These are phyloP conservation scores for Vigna radiata DNA, from an alignment of 306 rosid species.

Conservation along the genomic window DNA sequence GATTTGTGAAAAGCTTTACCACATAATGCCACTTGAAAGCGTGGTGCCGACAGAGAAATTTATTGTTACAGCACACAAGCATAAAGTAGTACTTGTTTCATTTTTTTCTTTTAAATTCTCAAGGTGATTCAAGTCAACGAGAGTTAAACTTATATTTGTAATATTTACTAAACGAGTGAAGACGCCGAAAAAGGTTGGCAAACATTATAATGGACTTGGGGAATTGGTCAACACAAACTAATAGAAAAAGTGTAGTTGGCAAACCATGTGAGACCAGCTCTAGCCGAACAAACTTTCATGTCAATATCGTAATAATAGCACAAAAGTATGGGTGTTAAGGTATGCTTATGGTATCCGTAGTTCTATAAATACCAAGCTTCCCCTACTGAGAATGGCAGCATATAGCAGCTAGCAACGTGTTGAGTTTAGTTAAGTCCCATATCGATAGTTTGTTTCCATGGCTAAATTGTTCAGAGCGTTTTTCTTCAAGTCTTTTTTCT, in stretches of 20 bases:
- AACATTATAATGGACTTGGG: neutral
- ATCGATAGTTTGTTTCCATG: neutral
- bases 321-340: conserved; percentile 36
- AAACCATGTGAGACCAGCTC: conserved; percentile 31
- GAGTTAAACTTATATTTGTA: neutral
- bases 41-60: conserved; percentile 24
- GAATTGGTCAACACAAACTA: conserved; percentile 37
- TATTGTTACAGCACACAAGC: neutral
- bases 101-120: neutral
- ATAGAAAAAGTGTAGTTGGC: neutral
- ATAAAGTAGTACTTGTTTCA: too few species aligned
- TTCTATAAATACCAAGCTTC: conserved; percentile 44
- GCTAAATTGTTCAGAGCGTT: conserved; percentile 54
- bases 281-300: conserved; percentile 7
- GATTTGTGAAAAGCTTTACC: neutral
- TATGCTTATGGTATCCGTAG: neutral
- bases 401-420: neutral
- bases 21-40: conserved; percentile 7
- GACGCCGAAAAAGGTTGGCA: neutral
- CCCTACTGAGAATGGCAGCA: neutral
- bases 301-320: conserved; percentile 47
- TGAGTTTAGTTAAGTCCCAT: neutral
- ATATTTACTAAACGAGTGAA: neutral
- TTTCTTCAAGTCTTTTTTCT: conserved; percentile 59
- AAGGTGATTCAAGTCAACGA: conserved; percentile 17